These are phyloP conservation scores for Danielia reshetovae DNA, from an alignment of 805 yeast genomes.

Conservation along the genomic window DNA sequence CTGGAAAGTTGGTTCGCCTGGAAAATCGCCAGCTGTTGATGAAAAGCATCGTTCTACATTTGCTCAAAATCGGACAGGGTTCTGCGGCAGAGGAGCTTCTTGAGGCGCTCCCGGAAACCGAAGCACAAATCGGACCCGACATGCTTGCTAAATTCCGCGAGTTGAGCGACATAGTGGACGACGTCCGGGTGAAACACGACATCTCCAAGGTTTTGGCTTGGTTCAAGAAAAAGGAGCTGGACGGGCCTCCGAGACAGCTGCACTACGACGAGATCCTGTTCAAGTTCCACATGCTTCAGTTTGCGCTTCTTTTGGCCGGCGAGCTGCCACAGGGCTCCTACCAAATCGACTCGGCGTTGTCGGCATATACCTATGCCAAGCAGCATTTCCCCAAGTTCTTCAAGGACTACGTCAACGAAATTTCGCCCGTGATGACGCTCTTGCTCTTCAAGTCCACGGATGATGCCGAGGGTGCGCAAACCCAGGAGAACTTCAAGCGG, in stretches of 20 bases:
- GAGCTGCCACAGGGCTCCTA: slow-evolving; percentile 6
- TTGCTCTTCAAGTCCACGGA: slow-evolving; percentile 18
- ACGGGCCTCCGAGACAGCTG: slow-evolving; percentile 2
- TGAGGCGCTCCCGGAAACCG: slow-evolving; percentile 16
- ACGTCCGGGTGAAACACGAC: slow-evolving; percentile 30
- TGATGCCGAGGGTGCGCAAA: slow-evolving; percentile 12
- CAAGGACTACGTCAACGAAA: slow-evolving; percentile 28
- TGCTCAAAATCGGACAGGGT: slow-evolving; percentile 38
- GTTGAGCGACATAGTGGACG: slow-evolving; percentile 32
- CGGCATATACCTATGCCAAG: slow-evolving; percentile 37
- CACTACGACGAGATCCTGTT: slow-evolving; percentile 27
- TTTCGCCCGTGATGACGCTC: slow-evolving; percentile 34
- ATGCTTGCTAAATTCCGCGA: slow-evolving; percentile 24
- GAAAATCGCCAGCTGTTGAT: slow-evolving; percentile 29
- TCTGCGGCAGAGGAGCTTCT: slow-evolving; percentile 30
- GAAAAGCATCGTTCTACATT: slow-evolving; percentile 36
- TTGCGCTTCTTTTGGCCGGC: slow-evolving; percentile 22
- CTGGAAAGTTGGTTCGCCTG: slow-evolving; percentile 11
- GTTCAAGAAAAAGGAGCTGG: slow-evolving; percentile 25
- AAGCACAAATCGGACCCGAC: slow-evolving; percentile 19
- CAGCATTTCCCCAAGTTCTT: slow-evolving; percentile 32
- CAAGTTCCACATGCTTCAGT: slow-evolving; percentile 40
- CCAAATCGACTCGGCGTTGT: slow-evolving; percentile 22
- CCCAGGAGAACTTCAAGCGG: slow-evolving; percentile 11
- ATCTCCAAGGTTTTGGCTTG: slow-evolving; percentile 28